A percentile compares a stretch with the other conserved stretches of the same genome.
phyloP scores from a whole-genome alignment of 495 filamentous ascomycete genomes.

The Aspergillus diversus region DNA sequence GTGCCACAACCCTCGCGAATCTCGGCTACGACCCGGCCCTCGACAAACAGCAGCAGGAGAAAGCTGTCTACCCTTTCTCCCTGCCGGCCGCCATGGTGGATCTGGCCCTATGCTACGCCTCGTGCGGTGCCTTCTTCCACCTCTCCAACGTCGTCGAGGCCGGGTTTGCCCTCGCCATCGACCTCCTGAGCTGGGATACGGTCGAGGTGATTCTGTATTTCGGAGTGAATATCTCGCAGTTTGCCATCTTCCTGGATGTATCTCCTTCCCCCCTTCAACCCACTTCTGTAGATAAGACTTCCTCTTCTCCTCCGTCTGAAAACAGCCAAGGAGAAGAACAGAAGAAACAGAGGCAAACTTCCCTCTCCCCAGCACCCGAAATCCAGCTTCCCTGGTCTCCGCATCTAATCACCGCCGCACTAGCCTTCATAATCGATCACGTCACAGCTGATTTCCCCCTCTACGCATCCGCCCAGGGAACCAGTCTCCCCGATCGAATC shows the following conservation, averaged over 20 bases:
- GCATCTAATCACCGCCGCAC: slow-evolving; percentile 18
- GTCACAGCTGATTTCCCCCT: slow-evolving; percentile 27
- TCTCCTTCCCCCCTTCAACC: neutral
- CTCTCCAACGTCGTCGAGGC: slow-evolving; percentile 24
- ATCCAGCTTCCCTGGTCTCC: slow-evolving; percentile 20
- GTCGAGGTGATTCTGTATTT: slow-evolving; percentile 35
- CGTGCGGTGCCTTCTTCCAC: slow-evolving; percentile 35
- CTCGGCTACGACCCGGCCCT: slow-evolving; percentile 20
- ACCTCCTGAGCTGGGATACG: slow-evolving; percentile 33
- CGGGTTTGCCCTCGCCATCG: slow-evolving; percentile 32
- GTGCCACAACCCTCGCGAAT: slow-evolving; percentile 11
- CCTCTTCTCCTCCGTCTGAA: too few species aligned
- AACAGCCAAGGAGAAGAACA: neutral
- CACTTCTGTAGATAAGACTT: too few species aligned
- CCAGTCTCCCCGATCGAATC: slow-evolving; percentile 32
- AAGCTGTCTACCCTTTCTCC: slow-evolving; percentile 14
- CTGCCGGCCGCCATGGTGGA: slow-evolving; percentile 30
- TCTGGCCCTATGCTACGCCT: slow-evolving; percentile 37
- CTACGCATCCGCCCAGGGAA: slow-evolving; percentile 26
- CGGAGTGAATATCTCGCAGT: slow-evolving; percentile 24
- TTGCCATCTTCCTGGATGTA: slow-evolving; percentile 20
- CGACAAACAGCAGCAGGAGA: neutral
- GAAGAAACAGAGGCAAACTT: neutral
- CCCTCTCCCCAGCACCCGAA: slow-evolving; percentile 15
- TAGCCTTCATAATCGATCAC: slow-evolving; percentile 28